Evolutionary conservation across 257 asterid genomes (phyloP), one percentile per base, ranked within the genome.

Genomic region (Plantago ovata): DNA sequence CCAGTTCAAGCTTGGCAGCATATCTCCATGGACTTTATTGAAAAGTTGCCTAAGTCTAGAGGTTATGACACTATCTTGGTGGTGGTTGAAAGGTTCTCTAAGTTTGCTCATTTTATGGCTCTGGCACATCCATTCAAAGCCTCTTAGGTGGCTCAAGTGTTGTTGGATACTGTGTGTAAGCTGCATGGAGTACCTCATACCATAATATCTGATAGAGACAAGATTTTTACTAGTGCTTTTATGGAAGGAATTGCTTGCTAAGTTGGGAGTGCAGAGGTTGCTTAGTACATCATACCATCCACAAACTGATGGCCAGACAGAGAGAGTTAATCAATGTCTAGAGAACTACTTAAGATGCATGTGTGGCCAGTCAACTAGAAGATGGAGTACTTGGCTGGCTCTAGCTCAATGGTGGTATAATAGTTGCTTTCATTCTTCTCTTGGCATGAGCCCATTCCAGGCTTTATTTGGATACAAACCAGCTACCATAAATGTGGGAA

Each of bases 51-150:
- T 0, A 49, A 16, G 14, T 49, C 55, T 0, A 8, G 13, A 10
- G 55, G 55, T 19, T 18, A 49, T 4, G 55, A 49, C 3, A 49
- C 55, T 20, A 20, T 49, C 10, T 49, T 28, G 55, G 55, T 49
- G 32, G 13, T 49, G 5, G 55, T 49, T 3, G 55, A 49, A 8
- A 49, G 24, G 36, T 49, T 14, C 1, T n/a, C 53, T n/a, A 0
- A 47, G 21, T 47, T 2, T 47, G 21, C 53, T 3, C 53, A 47
- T 11, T 47, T 47, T 15, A 1, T 47, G 0, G 23, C 23, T 6
- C 21, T 47, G 10, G n/a, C 53, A 11, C 21, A 15, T 11, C 53
- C 53, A 1, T 47, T 14, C 21, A 15, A 15, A 3, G 53, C 53
- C 10, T 1, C 22, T 6, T 4, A 12, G 3, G 4, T 47, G 18